Base-by-base conservation (phyloP, 441 rosid genomes). In the Gossypium schwendimanii region DNA sequence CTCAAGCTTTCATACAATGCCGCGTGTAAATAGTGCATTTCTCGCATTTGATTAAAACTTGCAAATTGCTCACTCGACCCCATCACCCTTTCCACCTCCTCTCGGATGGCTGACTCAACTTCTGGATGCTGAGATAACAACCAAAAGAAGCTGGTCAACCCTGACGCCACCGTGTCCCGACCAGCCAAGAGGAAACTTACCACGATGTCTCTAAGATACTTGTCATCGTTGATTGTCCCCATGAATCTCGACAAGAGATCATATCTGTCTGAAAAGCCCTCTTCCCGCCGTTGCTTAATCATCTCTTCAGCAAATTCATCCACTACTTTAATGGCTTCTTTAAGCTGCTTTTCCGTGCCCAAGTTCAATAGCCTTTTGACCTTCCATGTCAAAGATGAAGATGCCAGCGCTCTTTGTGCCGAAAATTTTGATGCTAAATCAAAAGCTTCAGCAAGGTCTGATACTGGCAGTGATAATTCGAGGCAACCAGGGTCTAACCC, bases 111-210 rank as follows among this genome's bases (percentile, higher is more conserved):
- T n/a, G 83, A 75, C 63, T 81, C 80, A 2, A 85, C 82, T 18
- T 81, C 77, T 0, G 80, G 85, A 18, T 84, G 71, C 65, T 73
- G 82, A 24, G 80, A 75, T 47, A 88, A 65, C 74, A 88, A 63
- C 88, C 86, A 83, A 71, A 87, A 88, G 59, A 88, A 85, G 26
- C 87, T 79, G 10, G 93, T 87, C 70, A 85, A 63, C 24, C 84
- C 93, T 2, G 90, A 59, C 0, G 88, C 90, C 14, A 87, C 86
- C 7, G 91, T 88, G 80, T 88, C 93, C 1, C 93, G 84, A 28
- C 93, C 93, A 0, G 93, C 93, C 21, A 88, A 75, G 8, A 88
- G 50, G 76, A 88, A 88, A 60, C 88, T 85, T 12, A 88, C 75
- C 1, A 87, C 85, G 17, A 87, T 82, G 63, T 88, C 93, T 49